phyloP scores from a whole-genome alignment of 75 land plant species.

The Azolla pinnata region DNA sequence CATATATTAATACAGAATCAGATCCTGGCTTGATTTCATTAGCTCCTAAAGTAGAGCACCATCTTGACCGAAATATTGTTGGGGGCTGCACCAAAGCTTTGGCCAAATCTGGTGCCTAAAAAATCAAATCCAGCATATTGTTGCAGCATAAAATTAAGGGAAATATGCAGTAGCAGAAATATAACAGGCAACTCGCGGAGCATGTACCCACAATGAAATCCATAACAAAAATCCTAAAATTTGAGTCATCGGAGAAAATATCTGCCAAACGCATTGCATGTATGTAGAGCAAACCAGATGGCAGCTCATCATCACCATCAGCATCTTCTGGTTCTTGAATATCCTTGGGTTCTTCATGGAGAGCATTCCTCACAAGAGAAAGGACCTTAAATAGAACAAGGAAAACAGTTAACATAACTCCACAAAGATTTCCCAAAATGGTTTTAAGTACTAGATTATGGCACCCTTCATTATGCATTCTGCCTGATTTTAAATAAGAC shows the following conservation, averaged over 20 bases:
- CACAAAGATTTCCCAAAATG: too few relatives aligned
- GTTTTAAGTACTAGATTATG: too few relatives aligned
- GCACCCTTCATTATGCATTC: too few relatives aligned
- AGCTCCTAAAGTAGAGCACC: conserved; percentile 55
- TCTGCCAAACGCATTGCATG: conserved; percentile 90
- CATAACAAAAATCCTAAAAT: conserved; percentile 69
- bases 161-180: not conserved
- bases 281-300: conserved; percentile 48
- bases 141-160: not conserved
- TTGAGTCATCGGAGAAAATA: conserved; percentile 95
- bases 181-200: not conserved
- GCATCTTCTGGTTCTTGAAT: not conserved
- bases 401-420: too few relatives aligned
- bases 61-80: conserved; percentile 54
- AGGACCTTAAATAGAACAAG: conserved; percentile 17
- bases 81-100: conserved; percentile 55
- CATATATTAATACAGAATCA: conserved; percentile 65
- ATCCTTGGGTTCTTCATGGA: conserved; percentile 17
- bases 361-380: conserved; percentile 21
- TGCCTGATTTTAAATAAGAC: too few relatives aligned
- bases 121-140: not conserved
- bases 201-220: conserved; percentile 40
- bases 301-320: not conserved
- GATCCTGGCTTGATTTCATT: conserved; percentile 16
- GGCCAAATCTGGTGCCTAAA: conserved; percentile 67